Conservation (phyloP, 768 basidiomycete species). For the Panaeolus papilionaceus region DNA sequence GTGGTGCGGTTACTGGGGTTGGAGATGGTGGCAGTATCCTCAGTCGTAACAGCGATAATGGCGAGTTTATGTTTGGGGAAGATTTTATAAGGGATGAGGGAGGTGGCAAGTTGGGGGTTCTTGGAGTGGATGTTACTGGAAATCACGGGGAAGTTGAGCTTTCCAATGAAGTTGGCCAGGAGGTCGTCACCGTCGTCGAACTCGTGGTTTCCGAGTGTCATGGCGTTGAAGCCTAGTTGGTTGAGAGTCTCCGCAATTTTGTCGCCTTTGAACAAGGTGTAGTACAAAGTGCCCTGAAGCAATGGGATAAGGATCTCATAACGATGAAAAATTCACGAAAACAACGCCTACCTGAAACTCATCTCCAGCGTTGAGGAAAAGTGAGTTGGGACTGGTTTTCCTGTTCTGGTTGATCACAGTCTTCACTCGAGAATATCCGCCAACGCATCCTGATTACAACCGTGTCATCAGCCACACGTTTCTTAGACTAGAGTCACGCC, state of each 20-base stretch:
- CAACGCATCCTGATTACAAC: slow-evolving; percentile 39
- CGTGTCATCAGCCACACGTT: background rate
- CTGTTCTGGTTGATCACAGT: slow-evolving; percentile 41
- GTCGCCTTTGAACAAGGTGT: slow-evolving; percentile 49
- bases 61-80: slow-evolving; percentile 46
- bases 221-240: slow-evolving; percentile 48
- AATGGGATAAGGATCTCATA: background rate
- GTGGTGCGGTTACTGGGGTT: slow-evolving; percentile 44
- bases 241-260: slow-evolving; percentile 49
- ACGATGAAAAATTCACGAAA: background rate
- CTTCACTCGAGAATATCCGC: slow-evolving; percentile 51
- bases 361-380: slow-evolving; percentile 53
- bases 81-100: slow-evolving; percentile 46
- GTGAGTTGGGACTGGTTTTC: slow-evolving; percentile 37
- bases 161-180: slow-evolving; percentile 42
- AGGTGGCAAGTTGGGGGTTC: slow-evolving; percentile 37
- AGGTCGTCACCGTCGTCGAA: slow-evolving; percentile 50
- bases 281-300: slow-evolving; percentile 50
- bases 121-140: slow-evolving; percentile 50
- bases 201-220: slow-evolving; percentile 54
- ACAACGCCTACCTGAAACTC: slow-evolving; percentile 45
- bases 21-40: slow-evolving; percentile 44
- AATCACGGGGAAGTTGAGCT: slow-evolving; percentile 50
- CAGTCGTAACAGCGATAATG: slow-evolving; percentile 49
- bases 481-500: background rate